Base-by-base conservation (phyloP, 1,284 basidiomycete genomes). In the Tylopilus sp. region DNA sequence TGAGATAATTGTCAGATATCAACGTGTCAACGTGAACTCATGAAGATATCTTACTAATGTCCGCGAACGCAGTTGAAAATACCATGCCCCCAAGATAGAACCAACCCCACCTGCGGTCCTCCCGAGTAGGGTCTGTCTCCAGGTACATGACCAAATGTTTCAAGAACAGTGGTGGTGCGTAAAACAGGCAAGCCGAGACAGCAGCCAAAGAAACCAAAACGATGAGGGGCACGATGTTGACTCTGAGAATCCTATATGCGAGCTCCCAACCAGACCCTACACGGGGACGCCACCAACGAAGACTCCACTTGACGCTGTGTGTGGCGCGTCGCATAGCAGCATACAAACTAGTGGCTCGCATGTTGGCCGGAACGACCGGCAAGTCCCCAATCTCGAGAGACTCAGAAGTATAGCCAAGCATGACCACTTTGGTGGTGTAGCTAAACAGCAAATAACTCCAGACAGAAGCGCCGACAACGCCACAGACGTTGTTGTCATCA, bases 331-430 rank as follows among this genome's bases (percentile, higher is more conserved):
- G 66, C 66, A 66, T 67, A n/a, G 57, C 38, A 25, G 59, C 12
- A 16, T 69, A 85, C 38, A 82, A 76, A 54, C 66, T 65, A 3
- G 82, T 76, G 0, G 84, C 77, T 46, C 91, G 85, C 79, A 92
- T 84, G 55, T 78, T 65, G 0, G 75, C 79, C 0, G 84, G 80
- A 8, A 93, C 75, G 46, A 94, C 82, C 2, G 92, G 92, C 37
- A 94, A 70, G 65, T 94, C 91, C 54, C 83, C 89, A 19, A 92
- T 89, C 59, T 94, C 89, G 49, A 94, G 77, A 48, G 80, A 85
- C 51, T 79, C 75, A 4, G 84, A 74, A 8, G 74, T 75, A 64
- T 90, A 82, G 4, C 90, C 90, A 38, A 90, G 81, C 78, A 84
- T 82, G 49, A 94, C 82, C 7, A 94, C 88, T 54, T 85, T 84